Conservation (phyloP, 768 basidiomycete genomes). For the Lactifluus volemus region DNA sequence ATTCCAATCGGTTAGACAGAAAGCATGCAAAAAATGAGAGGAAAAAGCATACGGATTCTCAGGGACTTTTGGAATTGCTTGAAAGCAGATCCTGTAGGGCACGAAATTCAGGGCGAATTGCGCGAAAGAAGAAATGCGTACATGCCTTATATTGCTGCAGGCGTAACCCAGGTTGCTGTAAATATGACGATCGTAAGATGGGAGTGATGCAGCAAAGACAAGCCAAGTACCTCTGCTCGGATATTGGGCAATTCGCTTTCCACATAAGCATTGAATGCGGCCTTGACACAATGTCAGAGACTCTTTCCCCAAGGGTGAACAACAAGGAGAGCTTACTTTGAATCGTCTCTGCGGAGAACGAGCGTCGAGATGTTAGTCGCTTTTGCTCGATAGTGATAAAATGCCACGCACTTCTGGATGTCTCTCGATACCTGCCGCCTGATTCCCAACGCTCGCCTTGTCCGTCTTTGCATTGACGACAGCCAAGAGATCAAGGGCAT, state of each 20-base stretch:
- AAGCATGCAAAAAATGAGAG: neutral
- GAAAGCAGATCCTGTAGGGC: slow-evolving; percentile 59
- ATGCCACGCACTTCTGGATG: slow-evolving; percentile 79
- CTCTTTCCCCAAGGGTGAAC: slow-evolving; percentile 6
- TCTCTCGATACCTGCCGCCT: slow-evolving; percentile 77
- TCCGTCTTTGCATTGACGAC: slow-evolving; percentile 89
- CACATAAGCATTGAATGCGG: slow-evolving; percentile 84
- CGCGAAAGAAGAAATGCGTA: slow-evolving; percentile 3
- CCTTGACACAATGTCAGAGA: slow-evolving; percentile 32
- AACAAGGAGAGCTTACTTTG: slow-evolving; percentile 46
- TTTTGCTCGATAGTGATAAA: neutral
- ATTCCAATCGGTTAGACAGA: neutral
- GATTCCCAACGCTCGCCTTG: slow-evolving; percentile 82
- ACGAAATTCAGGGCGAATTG: neutral
- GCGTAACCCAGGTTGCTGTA: slow-evolving; percentile 79
- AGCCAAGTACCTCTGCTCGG: slow-evolving; percentile 54
- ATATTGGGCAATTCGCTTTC: slow-evolving; percentile 79
- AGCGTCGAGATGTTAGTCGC: slow-evolving; percentile 9
- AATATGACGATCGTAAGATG: neutral
- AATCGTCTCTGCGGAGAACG: slow-evolving; percentile 61
- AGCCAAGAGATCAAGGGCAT: slow-evolving; percentile 81
- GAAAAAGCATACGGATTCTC: slow-evolving; percentile 80
- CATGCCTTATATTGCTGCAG: slow-evolving; percentile 80
- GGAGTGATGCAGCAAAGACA: neutral
- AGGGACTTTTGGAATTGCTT: slow-evolving; percentile 96